A percentile compares a stretch with the other conserved stretches of the same genome.
phyloP scores from a whole-genome alignment of 1,284 basidiomycete genomes.

The Malassezia furfur region DNA sequence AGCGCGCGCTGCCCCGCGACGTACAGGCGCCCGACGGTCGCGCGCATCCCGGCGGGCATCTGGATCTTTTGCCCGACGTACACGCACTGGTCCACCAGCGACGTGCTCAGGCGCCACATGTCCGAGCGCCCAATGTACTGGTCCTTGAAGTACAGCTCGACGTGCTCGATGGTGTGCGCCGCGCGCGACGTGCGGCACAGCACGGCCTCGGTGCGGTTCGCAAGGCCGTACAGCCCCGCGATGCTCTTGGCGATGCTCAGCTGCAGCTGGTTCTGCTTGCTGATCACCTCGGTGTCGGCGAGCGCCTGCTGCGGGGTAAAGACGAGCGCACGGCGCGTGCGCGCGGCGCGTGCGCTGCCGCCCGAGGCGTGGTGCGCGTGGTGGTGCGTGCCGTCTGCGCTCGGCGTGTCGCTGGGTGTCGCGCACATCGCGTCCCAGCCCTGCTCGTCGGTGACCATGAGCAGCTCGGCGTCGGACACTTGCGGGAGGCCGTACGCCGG shows the following conservation, averaged over 20 bases:
- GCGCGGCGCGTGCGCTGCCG: not conserved
- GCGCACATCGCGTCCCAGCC: not conserved
- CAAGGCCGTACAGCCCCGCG: conserved; percentile 30
- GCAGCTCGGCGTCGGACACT: conserved; percentile 34
- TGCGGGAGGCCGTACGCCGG: conserved; percentile 32
- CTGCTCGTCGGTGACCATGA: conserved; percentile 22
- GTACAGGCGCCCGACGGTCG: conserved; percentile 43
- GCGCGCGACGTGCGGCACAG: conserved; percentile 29
- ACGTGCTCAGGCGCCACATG: conserved; percentile 44
- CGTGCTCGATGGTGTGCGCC: conserved; percentile 36
- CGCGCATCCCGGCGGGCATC: conserved; percentile 39
- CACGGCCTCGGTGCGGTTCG: conserved; percentile 37
- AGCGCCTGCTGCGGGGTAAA: conserved; percentile 30
- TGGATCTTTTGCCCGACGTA: conserved; percentile 44
- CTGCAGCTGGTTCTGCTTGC: conserved; percentile 32
- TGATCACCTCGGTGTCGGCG: conserved; percentile 29
- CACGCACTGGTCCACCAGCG: conserved; percentile 43
- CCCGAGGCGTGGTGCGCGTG: not conserved
- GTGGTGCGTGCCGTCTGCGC: not conserved
- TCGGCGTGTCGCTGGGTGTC: not conserved
- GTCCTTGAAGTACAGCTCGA: conserved; percentile 47
- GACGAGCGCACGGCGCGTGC: conserved; percentile 21
- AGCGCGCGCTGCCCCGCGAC: conserved; percentile 49
- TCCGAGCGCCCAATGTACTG: conserved; percentile 46
- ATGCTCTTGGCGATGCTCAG: conserved; percentile 34